Percentiles rank a stretch among this genome's conserved stretches.
phyloP scores from a whole-genome alignment of 1,139 yeast species.

The Sugiyamaella sp. region DNA sequence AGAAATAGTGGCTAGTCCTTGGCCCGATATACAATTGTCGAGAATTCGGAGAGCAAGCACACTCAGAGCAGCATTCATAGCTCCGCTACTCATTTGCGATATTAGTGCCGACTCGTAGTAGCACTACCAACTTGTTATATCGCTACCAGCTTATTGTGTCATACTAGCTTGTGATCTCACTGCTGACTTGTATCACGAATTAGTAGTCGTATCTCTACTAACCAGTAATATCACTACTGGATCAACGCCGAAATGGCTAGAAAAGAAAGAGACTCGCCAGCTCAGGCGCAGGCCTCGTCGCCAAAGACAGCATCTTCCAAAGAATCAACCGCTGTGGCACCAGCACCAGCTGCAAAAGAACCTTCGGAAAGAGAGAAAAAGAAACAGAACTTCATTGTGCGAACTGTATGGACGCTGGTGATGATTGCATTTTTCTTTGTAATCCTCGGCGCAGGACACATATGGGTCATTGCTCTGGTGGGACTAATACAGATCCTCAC shows the following conservation, averaged over 20 bases:
- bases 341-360: neutral
- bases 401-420: constrained; percentile 94
- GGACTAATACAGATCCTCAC: constrained; percentile 76
- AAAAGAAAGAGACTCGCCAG: constrained; percentile 1
- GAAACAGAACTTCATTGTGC: constrained; percentile 78
- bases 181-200: no score
- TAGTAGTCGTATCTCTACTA: no score
- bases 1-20: no score
- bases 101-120: no score
- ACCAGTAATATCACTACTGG: no score
- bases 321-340: neutral
- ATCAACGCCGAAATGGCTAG: constrained; percentile 7
- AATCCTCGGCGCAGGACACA: constrained; percentile 83
- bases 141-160: no score
- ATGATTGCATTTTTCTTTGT: constrained; percentile 79
- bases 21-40: no score
- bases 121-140: no score
- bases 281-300: neutral
- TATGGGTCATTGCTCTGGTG: constrained; percentile 73
- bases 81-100: no score
- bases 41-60: no score
- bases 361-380: constrained; percentile 51
- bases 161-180: no score
- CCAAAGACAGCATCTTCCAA: neutral
- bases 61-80: no score